These are phyloP conservation scores for Hymenotorrendiella dingleyae DNA, from an alignment of 2,329 filamentous ascomycete species.

Conservation along the genomic window DNA sequence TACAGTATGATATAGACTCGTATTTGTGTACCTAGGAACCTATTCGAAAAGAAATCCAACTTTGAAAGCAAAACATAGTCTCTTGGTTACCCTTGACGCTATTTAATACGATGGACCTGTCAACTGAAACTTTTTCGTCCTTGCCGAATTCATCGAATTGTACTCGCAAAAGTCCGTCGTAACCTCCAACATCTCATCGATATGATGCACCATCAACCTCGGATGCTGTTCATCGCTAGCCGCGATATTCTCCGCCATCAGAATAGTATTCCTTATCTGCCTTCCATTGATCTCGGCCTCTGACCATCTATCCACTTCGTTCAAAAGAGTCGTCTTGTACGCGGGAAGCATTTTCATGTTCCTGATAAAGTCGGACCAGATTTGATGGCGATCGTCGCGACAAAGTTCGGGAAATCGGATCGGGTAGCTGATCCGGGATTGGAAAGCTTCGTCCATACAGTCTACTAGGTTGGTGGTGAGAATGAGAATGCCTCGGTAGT, in stretches of 20 bases:
- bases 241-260: constrained; percentile 1
- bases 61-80: too few relatives aligned
- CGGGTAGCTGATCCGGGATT: constrained; percentile 9
- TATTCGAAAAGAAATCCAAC: too few relatives aligned
- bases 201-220: not conserved
- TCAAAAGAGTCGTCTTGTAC: constrained; percentile 1
- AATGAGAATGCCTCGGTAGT: constrained; percentile 25
- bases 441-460: constrained; percentile 11
- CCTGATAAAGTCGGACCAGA: constrained; percentile 10
- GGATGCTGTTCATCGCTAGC: not conserved
- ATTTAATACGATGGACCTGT: not conserved
- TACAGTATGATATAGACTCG: too few relatives aligned
- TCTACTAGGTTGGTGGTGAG: constrained; percentile 20
- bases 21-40: too few relatives aligned
- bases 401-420: constrained; percentile 8
- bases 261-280: constrained; percentile 12
- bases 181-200: constrained; percentile 2
- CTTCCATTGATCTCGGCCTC: constrained; percentile 10
- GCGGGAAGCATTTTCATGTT: constrained; percentile 1
- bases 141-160: not conserved
- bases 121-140: not conserved
- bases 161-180: constrained; percentile 3
- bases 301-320: constrained; percentile 4
- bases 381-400: not conserved
- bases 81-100: too few relatives aligned